Evolutionary conservation across 495 filamentous ascomycete genomes (phyloP), one percentile per base, ranked within the genome.

Genomic region (Pyrenopolyporus hunteri): DNA sequence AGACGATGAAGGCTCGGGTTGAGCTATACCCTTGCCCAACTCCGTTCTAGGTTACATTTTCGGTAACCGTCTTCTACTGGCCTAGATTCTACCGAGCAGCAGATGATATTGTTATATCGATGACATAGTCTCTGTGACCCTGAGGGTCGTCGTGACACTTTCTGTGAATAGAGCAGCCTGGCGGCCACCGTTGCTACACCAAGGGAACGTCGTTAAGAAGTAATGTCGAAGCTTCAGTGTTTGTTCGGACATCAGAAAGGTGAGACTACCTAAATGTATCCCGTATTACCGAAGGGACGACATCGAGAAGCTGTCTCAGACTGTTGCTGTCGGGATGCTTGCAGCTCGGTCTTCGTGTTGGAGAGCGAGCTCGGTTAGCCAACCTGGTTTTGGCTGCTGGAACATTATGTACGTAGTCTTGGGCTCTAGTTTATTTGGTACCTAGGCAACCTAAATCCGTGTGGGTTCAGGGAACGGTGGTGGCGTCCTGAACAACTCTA

Each of bases 41-140:
- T 9, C 33, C 37, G 5, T 29, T 4, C 26, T 29, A 5, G 9
- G 9, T 5, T 9, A 59, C 50, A 13, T 23, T 45, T 59, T 59
- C 23, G 44, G 56, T 17, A 59, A 46, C 14, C 37, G 43, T 59
- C 37, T 5, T 42, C 33, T 26, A 39, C 29, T 49, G 43, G 60
- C 43, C 54, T 49, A 64, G 60, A 64, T 47, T 57, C 47, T 31
- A 50, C 32, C 32, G 5, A 20, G 11, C 42, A 16, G 26, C 16
- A 37, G 33, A n/a, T 49, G 10, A 37, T 40, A 49, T 53, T 14
- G 43, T 20, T 54, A 45, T 17, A 59, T 44, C 19, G 58, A 59
- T 64, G 61, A 65, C 55, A 59, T 65, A 65, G 42, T 11, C n/a
- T 31, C 17, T 64, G 49, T 28, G 39, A 64, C 55, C 29, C 35